Conservation (phyloP, 768 basidiomycete species). For the Clitopilus passeckerianus region DNA sequence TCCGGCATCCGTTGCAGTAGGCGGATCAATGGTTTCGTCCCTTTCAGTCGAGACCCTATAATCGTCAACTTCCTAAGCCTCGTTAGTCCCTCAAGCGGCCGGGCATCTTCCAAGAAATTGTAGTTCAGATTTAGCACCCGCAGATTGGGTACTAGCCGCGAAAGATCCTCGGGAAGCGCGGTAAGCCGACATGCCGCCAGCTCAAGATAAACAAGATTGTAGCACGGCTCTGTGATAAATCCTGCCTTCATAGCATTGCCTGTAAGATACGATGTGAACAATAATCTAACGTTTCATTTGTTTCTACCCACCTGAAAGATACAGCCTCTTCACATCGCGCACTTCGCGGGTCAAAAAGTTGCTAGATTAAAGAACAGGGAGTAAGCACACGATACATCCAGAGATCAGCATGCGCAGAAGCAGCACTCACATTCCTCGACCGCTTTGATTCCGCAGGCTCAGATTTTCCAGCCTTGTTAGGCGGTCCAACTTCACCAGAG, state of each 20-base stretch:
- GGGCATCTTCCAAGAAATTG: slow-evolving; percentile 83
- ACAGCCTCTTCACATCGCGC: slow-evolving; percentile 89
- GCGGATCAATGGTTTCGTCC: slow-evolving; percentile 68
- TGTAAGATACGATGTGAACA: slow-evolving; percentile 26
- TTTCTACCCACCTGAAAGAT: slow-evolving; percentile 77
- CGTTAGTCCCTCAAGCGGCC: slow-evolving; percentile 62
- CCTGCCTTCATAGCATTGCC: slow-evolving; percentile 64
- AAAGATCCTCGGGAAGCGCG: slow-evolving; percentile 63
- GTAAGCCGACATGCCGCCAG: slow-evolving; percentile 82
- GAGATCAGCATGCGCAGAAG: slow-evolving; percentile 16
- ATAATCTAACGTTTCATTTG: slow-evolving; percentile 8
- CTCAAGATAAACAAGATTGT: slow-evolving; percentile 90
- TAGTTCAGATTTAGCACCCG: slow-evolving; percentile 94
- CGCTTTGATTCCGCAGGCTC: slow-evolving; percentile 85
- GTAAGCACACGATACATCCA: background rate
- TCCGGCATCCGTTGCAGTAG: slow-evolving; percentile 68
- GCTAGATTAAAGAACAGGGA: slow-evolving; percentile 18
- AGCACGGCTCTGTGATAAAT: slow-evolving; percentile 72
- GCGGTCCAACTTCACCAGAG: slow-evolving; percentile 47
- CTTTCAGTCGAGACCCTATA: slow-evolving; percentile 79
- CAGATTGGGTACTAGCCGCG: slow-evolving; percentile 71
- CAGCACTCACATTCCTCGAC: slow-evolving; percentile 64
- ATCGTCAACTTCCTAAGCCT: slow-evolving; percentile 81
- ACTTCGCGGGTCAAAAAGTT: slow-evolving; percentile 62
- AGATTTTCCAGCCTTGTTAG: slow-evolving; percentile 81